phyloP scores from a whole-genome alignment of 2,329 filamentous ascomycete genomes.

The Talaromyces sp. region DNA sequence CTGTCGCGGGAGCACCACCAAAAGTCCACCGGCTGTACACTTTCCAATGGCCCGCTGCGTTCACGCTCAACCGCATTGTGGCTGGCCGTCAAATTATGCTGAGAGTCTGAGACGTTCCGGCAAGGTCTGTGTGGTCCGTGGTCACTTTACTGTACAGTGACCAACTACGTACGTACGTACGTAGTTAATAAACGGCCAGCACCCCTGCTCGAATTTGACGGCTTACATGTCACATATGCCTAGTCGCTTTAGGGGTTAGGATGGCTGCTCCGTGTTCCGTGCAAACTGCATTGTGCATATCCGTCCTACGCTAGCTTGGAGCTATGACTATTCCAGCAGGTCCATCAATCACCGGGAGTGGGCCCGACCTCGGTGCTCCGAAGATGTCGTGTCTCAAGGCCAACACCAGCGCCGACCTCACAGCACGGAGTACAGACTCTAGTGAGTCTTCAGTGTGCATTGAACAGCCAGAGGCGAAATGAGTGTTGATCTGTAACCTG shows the following conservation, averaged over 20 bases:
- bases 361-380: constrained; percentile 10
- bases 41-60: background rate
- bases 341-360: background rate
- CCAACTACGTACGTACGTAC: background rate
- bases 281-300: background rate
- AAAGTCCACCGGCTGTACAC: background rate
- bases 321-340: constrained; percentile 7
- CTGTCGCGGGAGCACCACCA: background rate
- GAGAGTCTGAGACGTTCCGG: background rate
- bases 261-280: background rate
- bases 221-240: background rate
- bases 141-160: too few relatives aligned
- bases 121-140: background rate
- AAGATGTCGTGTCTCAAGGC: background rate
- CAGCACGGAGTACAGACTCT: background rate
- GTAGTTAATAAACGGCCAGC: background rate
- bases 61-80: background rate
- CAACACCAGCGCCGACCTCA: background rate
- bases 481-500: background rate
- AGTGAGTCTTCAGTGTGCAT: background rate
- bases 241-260: background rate
- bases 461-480: background rate
- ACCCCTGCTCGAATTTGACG: background rate
- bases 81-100: background rate
- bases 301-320: background rate